A percentile compares a stretch with the other conserved stretches of the same genome.
These are phyloP conservation scores for Colletotrichum plurivorum DNA, from an alignment of 2,329 filamentous ascomycete genomes.

Conservation along the genomic window DNA sequence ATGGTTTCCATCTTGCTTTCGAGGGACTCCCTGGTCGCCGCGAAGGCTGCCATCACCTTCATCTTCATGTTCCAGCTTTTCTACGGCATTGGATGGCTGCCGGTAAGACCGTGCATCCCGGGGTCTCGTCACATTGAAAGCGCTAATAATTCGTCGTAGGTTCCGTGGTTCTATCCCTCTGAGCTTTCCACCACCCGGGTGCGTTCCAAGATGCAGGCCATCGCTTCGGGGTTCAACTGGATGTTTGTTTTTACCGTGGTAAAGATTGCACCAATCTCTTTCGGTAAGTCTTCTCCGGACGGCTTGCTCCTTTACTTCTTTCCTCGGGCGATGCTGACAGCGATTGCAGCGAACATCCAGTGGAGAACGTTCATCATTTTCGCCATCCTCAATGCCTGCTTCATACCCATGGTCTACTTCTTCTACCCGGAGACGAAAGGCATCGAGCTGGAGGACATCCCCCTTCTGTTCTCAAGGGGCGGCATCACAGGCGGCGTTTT, in stretches of 20 bases:
- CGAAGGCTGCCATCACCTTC: slow-evolving; percentile 58
- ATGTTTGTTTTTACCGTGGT: slow-evolving; percentile 2
- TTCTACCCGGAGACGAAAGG: slow-evolving; percentile 45
- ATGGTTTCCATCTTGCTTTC: slow-evolving; percentile 56
- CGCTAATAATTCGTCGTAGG: background rate
- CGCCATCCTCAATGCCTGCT: slow-evolving; percentile 54
- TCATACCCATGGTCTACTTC: slow-evolving; percentile 50
- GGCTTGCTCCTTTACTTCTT: background rate
- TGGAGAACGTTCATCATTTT: slow-evolving; percentile 64
- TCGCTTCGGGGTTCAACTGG: slow-evolving; percentile 2
- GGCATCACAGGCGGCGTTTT: background rate
- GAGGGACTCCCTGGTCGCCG: slow-evolving; percentile 46
- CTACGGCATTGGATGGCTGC: slow-evolving; percentile 58
- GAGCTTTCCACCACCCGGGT: slow-evolving; percentile 15
- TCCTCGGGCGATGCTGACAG: background rate
- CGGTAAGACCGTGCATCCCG: slow-evolving; percentile 43
- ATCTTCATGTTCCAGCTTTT: slow-evolving; percentile 61
- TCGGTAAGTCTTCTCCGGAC: background rate
- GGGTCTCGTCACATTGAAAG: background rate
- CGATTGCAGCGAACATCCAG: slow-evolving; percentile 34
- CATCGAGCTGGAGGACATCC: slow-evolving; percentile 46
- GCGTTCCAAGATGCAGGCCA: slow-evolving; percentile 11
- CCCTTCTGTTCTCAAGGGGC: slow-evolving; percentile 42
- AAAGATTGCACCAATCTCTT: slow-evolving; percentile 9
- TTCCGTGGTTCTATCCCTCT: slow-evolving; percentile 6